These are phyloP conservation scores for Carex pumila DNA, from an alignment of 176 grass and related monocot genomes.

Conservation along the genomic window DNA sequence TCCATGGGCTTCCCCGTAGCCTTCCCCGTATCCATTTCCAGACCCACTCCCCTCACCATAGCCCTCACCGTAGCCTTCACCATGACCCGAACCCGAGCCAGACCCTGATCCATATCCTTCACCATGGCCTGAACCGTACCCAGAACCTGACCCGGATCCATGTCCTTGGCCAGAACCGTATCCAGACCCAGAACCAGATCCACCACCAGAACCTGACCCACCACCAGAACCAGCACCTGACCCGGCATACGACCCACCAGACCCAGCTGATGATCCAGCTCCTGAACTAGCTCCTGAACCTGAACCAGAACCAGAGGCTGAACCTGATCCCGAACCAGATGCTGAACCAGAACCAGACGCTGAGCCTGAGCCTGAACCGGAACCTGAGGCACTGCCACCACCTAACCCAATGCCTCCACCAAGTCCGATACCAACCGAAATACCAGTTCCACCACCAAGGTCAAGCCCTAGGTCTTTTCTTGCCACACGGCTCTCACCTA, in stretches of 20 bases:
- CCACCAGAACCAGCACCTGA: neutral
- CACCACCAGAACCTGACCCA: neutral
- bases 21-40: neutral
- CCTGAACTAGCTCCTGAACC: slow-evolving; percentile 12
- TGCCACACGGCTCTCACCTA: slow-evolving; percentile 29
- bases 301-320: neutral
- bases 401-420: slow-evolving; percentile 33
- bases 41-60: slow-evolving; percentile 9
- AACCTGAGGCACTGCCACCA: neutral
- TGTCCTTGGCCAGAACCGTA: neutral
- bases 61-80: slow-evolving; percentile 36
- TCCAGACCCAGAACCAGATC: neutral
- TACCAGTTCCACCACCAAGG: slow-evolving; percentile 29
- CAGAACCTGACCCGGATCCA: neutral
- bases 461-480: slow-evolving; percentile 55
- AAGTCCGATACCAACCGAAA: slow-evolving; percentile 34
- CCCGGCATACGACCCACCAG: neutral
- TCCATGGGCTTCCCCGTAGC: too few species aligned
- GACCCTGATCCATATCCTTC: slow-evolving; percentile 12
- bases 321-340: slow-evolving; percentile 5
- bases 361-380: neutral
- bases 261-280: slow-evolving; percentile 10
- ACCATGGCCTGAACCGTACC: neutral
- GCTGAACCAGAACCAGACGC: slow-evolving; percentile 23
- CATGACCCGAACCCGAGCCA: slow-evolving; percentile 36